A percentile compares a stretch with the other conserved stretches of the same genome.
Evolutionary conservation across 2,329 filamentous ascomycete species (phyloP).

Genomic region (Aspergillus japonicus): DNA sequence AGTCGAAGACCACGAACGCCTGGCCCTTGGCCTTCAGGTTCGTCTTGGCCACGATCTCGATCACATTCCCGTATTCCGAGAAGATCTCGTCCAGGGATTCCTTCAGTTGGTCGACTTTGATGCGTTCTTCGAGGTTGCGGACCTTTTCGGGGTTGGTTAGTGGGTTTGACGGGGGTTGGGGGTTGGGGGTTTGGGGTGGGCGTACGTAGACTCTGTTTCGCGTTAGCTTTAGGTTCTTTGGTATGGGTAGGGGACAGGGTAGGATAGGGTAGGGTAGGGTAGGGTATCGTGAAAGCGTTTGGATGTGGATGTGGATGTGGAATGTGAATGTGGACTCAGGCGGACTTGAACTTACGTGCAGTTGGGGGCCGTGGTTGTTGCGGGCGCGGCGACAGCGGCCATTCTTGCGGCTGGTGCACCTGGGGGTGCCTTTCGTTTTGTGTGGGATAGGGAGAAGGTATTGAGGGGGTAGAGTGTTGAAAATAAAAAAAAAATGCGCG

Average conservation of each 20-base stretch:
- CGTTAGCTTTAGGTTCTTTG: slow-evolving; percentile 12
- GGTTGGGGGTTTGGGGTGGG: slow-evolving; percentile 12
- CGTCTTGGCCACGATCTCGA: slow-evolving; percentile 84
- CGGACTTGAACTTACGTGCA: slow-evolving; percentile 44
- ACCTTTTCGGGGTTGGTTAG: slow-evolving; percentile 39
- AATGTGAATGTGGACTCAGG: too few relatives aligned
- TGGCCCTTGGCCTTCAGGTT: slow-evolving; percentile 93
- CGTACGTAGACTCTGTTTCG: slow-evolving; percentile 42
- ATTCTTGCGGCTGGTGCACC: slow-evolving; percentile 21
- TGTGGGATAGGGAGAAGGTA: not conserved
- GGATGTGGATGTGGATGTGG: too few relatives aligned
- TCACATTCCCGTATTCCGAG: slow-evolving; percentile 79
- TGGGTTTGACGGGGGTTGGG: slow-evolving; percentile 11
- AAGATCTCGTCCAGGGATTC: slow-evolving; percentile 75
- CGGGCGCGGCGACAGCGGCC: slow-evolving; percentile 34
- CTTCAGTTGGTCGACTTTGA: slow-evolving; percentile 76
- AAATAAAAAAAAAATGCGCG: too few relatives aligned
- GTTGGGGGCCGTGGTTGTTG: slow-evolving; percentile 37
- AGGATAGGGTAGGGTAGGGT: not conserved
- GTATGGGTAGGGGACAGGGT: not conserved
- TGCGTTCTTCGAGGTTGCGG: slow-evolving; percentile 87
- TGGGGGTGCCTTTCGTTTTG: slow-evolving; percentile 11
- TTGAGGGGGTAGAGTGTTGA: too few relatives aligned
- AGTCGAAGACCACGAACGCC: slow-evolving; percentile 90
- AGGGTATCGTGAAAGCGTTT: not conserved